Evolutionary conservation across 371 early-diverging fungal genomes (phyloP).

Genomic region (Mucor piriformis): DNA sequence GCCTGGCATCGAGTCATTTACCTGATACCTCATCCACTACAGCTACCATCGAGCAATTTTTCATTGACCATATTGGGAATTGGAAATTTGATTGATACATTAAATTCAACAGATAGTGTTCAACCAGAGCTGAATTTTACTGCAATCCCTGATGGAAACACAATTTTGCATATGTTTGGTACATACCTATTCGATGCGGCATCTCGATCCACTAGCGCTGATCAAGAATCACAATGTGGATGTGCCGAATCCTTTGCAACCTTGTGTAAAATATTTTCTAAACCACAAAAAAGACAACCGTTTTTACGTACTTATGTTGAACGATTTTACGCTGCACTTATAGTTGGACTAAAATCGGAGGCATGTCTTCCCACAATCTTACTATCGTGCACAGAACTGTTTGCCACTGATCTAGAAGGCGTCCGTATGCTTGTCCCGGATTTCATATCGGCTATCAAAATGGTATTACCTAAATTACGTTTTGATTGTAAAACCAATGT

Average conservation of each 20-base stretch:
- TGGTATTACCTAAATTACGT: slow-evolving; percentile 65
- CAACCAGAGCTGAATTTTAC: slow-evolving; percentile 1
- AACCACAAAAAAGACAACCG: slow-evolving; percentile 56
- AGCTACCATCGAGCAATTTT: slow-evolving; percentile 66
- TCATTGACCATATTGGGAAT: slow-evolving; percentile 69
- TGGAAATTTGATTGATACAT: slow-evolving; percentile 62
- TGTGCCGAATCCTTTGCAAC: slow-evolving; percentile 73
- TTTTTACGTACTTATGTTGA: slow-evolving; percentile 72
- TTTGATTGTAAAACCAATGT: slow-evolving; percentile 38
- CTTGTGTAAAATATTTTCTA: slow-evolving; percentile 73
- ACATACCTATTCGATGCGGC: slow-evolving; percentile 75
- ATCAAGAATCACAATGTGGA: slow-evolving; percentile 54
- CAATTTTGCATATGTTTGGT: slow-evolving; percentile 79
- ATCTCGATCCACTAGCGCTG: slow-evolving; percentile 29
- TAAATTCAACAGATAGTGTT: slow-evolving; percentile 28
- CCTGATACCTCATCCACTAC: slow-evolving; percentile 66
- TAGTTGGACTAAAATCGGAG: slow-evolving; percentile 61
- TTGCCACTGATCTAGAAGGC: slow-evolving; percentile 71
- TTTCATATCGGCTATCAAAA: slow-evolving; percentile 68
- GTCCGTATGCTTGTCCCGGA: slow-evolving; percentile 75
- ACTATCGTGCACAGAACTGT: slow-evolving; percentile 62
- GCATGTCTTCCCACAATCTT: slow-evolving; percentile 70
- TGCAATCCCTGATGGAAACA: slow-evolving; percentile 72
- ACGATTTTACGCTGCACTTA: slow-evolving; percentile 71
- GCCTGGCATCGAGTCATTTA: slow-evolving; percentile 78